A percentile compares a stretch with the other conserved stretches of the same genome.
phyloP scores from a whole-genome alignment of 1,284 basidiomycete species.

The Quambalaria eucalypti region DNA sequence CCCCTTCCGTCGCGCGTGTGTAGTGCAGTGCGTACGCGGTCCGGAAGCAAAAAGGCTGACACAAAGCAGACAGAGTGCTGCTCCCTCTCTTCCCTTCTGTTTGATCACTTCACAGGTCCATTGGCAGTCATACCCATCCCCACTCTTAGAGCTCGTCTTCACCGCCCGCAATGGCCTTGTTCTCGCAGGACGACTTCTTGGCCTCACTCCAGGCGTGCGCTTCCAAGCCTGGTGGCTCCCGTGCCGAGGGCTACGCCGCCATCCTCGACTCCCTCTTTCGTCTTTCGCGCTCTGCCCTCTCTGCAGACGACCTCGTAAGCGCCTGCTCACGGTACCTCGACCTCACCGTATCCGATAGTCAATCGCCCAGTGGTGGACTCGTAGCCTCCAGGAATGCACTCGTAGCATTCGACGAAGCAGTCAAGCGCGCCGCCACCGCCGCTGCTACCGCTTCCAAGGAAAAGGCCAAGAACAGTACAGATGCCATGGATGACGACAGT shows the following conservation, averaged over 20 bases:
- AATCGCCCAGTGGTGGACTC: constrained; percentile 55
- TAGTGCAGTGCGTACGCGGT: too few species aligned
- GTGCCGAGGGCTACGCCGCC: constrained; percentile 1
- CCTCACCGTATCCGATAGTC: constrained; percentile 63
- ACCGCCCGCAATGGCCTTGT: too few species aligned
- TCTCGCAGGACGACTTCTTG: not conserved
- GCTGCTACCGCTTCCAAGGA: constrained; percentile 56
- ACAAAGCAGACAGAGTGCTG: too few species aligned
- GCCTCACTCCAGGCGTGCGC: not conserved
- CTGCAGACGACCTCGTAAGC: constrained; percentile 10
- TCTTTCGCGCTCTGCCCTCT: constrained; percentile 9
- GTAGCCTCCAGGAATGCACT: constrained; percentile 77
- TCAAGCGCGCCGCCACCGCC: constrained; percentile 44
- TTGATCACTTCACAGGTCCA: too few species aligned
- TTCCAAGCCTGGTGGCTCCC: not conserved
- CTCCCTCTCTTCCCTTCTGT: too few species aligned
- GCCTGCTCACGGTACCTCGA: constrained; percentile 55
- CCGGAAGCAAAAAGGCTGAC: too few species aligned
- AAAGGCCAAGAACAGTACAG: too few species aligned
- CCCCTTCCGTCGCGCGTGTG: too few species aligned
- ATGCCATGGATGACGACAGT: constrained; percentile 48
- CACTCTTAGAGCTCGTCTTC: too few species aligned
- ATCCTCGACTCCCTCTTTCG: constrained; percentile 6
- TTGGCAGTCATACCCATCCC: too few species aligned
- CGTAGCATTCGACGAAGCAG: constrained; percentile 57